Conservation (phyloP, 2,329 filamentous ascomycete species). For the Fusarium sp. region DNA sequence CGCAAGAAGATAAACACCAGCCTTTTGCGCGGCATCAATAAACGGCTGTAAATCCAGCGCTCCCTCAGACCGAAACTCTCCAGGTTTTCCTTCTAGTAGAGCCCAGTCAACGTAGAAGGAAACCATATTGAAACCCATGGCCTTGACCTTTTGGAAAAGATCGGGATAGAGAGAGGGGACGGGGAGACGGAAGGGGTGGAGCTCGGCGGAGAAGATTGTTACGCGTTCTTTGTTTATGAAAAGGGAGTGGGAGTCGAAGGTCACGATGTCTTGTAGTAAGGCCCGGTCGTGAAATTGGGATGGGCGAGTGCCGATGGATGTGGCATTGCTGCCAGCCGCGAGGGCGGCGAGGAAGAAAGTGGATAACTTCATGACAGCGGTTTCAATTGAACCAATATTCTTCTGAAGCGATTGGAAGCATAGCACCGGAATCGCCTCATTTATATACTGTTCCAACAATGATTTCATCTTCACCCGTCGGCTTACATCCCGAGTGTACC, state of each 20-base stretch:
- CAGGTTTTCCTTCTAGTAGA: constrained; percentile 77
- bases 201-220: constrained; percentile 78
- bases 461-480: background rate
- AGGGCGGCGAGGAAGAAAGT: constrained; percentile 9
- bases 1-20: constrained; percentile 82
- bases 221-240: constrained; percentile 76
- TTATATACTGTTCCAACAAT: background rate
- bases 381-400: too few species aligned
- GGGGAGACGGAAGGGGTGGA: constrained; percentile 72
- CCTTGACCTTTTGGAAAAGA: constrained; percentile 84
- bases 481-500: constrained; percentile 25
- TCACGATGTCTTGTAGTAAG: constrained; percentile 59
- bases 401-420: too few species aligned
- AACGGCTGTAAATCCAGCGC: constrained; percentile 79
- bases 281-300: constrained; percentile 39
- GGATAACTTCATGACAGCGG: constrained; percentile 36
- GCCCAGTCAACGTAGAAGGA: constrained; percentile 87
- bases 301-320: constrained; percentile 17
- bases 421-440: too few species aligned
- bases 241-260: constrained; percentile 78
- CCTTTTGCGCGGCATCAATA: constrained; percentile 77
- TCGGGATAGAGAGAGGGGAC: constrained; percentile 69
- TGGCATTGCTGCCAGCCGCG: constrained; percentile 11
- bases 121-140: constrained; percentile 81
- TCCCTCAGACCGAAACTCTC: constrained; percentile 75